Conservation (phyloP, 2,329 filamentous ascomycete species). For the Incumbomyces delicatus region DNA sequence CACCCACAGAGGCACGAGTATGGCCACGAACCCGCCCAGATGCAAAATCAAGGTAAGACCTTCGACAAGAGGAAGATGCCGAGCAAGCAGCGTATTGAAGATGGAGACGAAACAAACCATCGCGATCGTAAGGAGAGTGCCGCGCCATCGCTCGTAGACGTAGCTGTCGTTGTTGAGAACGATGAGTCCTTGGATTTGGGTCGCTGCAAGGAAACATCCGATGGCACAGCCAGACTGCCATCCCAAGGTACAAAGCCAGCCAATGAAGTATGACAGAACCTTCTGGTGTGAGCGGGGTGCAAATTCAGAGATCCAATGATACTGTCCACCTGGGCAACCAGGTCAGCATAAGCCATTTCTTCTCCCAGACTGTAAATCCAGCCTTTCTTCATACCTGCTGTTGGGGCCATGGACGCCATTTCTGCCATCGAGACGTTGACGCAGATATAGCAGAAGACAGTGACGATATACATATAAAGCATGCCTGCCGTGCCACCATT, state of each 20-base stretch:
- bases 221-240: slow-evolving; percentile 19
- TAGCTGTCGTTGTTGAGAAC: slow-evolving; percentile 33
- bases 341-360: background rate
- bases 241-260: slow-evolving; percentile 23
- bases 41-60: slow-evolving; percentile 32
- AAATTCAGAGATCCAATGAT: slow-evolving; percentile 27
- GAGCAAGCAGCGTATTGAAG: slow-evolving; percentile 33
- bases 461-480: slow-evolving; percentile 27
- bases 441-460: slow-evolving; percentile 23
- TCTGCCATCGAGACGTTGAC: slow-evolving; percentile 21
- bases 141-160: slow-evolving; percentile 33
- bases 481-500: slow-evolving; percentile 28
- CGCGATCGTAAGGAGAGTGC: slow-evolving; percentile 33
- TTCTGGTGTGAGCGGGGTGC: slow-evolving; percentile 15
- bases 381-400: slow-evolving; percentile 22
- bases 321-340: slow-evolving; percentile 29
- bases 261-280: slow-evolving; percentile 12
- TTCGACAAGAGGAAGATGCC: slow-evolving; percentile 31
- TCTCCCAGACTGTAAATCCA: background rate
- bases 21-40: slow-evolving; percentile 31
- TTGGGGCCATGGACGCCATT: slow-evolving; percentile 24
- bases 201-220: slow-evolving; percentile 31
- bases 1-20: slow-evolving; percentile 35
- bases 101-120: slow-evolving; percentile 29
- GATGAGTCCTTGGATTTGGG: slow-evolving; percentile 36